These are phyloP conservation scores for Ziziphus jujuba DNA, from an alignment of 306 rosid species.

Conservation along the genomic window DNA sequence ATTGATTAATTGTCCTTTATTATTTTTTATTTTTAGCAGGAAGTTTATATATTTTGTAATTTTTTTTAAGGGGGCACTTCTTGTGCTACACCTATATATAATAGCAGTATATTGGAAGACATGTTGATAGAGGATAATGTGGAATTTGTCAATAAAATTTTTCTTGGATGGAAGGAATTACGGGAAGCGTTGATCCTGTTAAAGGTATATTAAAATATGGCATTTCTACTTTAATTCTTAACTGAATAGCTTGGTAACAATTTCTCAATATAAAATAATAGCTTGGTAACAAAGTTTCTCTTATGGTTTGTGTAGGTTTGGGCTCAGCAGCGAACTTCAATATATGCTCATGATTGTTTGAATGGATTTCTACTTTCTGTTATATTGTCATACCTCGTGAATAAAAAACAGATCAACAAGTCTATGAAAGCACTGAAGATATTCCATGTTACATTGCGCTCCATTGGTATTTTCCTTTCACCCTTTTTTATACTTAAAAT, in stretches of 20 bases:
- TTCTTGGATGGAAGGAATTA: conserved; percentile 72
- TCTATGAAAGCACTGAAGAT: conserved; percentile 75
- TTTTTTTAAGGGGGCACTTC: conserved; percentile 45
- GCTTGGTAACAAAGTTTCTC: conserved; percentile 10
- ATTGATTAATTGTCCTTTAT: not conserved
- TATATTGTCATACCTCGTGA: conserved; percentile 66
- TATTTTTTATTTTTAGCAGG: not conserved
- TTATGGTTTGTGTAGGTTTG: conserved; percentile 59
- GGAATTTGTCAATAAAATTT: conserved; percentile 42
- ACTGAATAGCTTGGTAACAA: conserved; percentile 6
- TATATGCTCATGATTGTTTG: conserved; percentile 76
- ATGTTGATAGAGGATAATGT: conserved; percentile 61
- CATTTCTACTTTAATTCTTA: not conserved
- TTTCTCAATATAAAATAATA: not conserved
- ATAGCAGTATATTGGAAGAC: conserved; percentile 89
- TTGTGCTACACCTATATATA: conserved; percentile 80
- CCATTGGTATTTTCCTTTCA: conserved; percentile 55
- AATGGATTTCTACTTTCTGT: conserved; percentile 73
- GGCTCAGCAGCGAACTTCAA: conserved; percentile 71
- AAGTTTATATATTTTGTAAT: conserved; percentile 13
- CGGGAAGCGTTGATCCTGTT: conserved; percentile 64
- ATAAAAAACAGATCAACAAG: conserved; percentile 46
- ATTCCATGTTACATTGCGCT: conserved; percentile 60
- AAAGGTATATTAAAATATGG: conserved; percentile 51
- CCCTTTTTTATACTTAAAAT: conserved; percentile 3